Evolutionary conservation across 2,329 filamentous ascomycete species (phyloP).

Genomic region (Parasarocladium wereldwijsianum): DNA sequence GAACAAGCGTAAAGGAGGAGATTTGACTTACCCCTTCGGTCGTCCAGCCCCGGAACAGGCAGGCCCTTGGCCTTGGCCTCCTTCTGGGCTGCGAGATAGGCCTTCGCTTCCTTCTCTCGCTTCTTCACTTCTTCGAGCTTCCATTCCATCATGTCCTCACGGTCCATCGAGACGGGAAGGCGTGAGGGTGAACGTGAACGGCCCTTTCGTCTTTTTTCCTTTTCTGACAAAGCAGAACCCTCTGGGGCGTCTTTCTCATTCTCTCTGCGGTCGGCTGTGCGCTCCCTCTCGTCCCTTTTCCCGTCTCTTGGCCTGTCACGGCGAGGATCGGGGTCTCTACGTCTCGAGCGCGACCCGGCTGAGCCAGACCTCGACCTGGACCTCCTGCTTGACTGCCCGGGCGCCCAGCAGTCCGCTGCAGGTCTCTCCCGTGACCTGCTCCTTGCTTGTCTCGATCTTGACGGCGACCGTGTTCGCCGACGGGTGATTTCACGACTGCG

Average conservation of each 20-base stretch:
- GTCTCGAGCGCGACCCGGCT: slow-evolving; percentile 11
- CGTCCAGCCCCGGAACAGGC: slow-evolving; percentile 42
- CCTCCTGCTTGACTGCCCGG: slow-evolving; percentile 12
- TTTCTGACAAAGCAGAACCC: no score
- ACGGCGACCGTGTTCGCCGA: slow-evolving; percentile 13
- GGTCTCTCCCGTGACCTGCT: slow-evolving; percentile 16
- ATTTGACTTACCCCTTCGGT: slow-evolving; percentile 21
- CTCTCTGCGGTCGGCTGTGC: no score
- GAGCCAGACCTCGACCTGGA: slow-evolving; percentile 7
- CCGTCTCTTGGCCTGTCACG: slow-evolving; percentile 11
- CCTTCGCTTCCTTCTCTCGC: slow-evolving; percentile 48
- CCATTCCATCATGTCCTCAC: slow-evolving; percentile 38
- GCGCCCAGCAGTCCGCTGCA: slow-evolving; percentile 9
- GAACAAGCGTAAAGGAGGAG: neutral
- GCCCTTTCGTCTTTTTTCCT: no score
- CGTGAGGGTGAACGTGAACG: slow-evolving; percentile 8
- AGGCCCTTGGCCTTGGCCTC: slow-evolving; percentile 45
- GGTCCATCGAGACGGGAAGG: slow-evolving; percentile 16
- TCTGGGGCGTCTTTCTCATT: no score
- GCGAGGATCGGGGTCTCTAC: slow-evolving; percentile 12
- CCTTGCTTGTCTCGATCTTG: no score
- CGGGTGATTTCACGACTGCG: slow-evolving; percentile 19
- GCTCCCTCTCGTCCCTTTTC: slow-evolving; percentile 14
- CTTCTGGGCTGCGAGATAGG: slow-evolving; percentile 46
- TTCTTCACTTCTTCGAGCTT: slow-evolving; percentile 48